Conservation (phyloP, 768 basidiomycete genomes). For the Leccinum boreale region DNA sequence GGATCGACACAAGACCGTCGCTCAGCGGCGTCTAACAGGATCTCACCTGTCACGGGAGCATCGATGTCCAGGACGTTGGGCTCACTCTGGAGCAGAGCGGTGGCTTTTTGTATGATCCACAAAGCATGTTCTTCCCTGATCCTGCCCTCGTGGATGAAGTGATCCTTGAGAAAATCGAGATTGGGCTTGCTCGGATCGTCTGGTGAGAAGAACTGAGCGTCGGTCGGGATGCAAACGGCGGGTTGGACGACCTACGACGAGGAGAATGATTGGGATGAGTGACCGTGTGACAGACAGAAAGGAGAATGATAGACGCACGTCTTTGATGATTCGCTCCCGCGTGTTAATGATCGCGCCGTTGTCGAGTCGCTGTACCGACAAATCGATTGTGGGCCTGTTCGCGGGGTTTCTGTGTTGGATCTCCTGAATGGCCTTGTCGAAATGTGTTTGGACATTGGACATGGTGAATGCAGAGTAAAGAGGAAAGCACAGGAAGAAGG, state of each 20-base stretch:
- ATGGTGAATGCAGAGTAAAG: slow-evolving; percentile 16
- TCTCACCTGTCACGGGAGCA: slow-evolving; percentile 66
- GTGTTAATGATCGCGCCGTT: slow-evolving; percentile 25
- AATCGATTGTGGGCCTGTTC: slow-evolving; percentile 16
- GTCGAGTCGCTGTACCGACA: slow-evolving; percentile 25
- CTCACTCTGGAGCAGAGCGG: slow-evolving; percentile 53
- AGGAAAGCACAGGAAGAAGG: slow-evolving; percentile 8
- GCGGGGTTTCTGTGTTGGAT: slow-evolving; percentile 27
- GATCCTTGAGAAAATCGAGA: slow-evolving; percentile 72
- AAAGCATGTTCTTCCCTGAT: slow-evolving; percentile 65
- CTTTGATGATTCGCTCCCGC: slow-evolving; percentile 24
- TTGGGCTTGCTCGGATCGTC: slow-evolving; percentile 63
- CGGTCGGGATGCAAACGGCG: slow-evolving; percentile 58
- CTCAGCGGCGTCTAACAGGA: not conserved
- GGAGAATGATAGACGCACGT: slow-evolving; percentile 13
- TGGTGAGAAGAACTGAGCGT: slow-evolving; percentile 73
- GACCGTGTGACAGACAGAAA: not conserved
- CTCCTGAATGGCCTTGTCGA: slow-evolving; percentile 30
- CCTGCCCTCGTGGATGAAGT: slow-evolving; percentile 70
- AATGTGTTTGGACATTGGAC: slow-evolving; percentile 16
- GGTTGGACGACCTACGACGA: slow-evolving; percentile 62
- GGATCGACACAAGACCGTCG: slow-evolving; percentile 22
- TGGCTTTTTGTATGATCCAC: slow-evolving; percentile 60
- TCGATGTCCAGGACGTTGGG: slow-evolving; percentile 68
- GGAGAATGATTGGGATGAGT: not conserved